Evolutionary conservation across 1,139 yeast species (phyloP).

Genomic region (Taiozyma sp.): DNA sequence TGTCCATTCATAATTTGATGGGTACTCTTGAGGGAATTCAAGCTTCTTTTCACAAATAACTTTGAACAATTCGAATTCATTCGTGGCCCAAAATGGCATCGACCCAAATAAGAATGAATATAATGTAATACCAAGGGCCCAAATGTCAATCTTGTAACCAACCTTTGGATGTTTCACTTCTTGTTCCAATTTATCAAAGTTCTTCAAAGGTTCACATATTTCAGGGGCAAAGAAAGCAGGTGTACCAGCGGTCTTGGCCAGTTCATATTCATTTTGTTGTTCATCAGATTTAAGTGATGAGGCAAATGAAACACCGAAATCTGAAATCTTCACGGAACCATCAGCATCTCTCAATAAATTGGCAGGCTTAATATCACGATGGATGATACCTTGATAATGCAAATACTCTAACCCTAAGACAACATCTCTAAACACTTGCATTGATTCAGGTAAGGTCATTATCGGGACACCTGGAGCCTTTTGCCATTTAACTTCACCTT

Average conservation of each 20-base stretch:
- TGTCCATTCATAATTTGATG: conserved; percentile 20
- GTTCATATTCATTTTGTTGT: conserved; percentile 66
- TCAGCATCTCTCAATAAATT: conserved; percentile 71
- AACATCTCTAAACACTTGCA: conserved; percentile 78
- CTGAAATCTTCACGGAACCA: conserved; percentile 83
- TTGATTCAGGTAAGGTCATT: conserved; percentile 57
- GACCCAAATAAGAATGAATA: conserved; percentile 85
- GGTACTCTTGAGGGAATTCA: conserved; percentile 53
- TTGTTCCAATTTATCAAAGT: conserved; percentile 10
- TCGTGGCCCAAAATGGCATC: conserved; percentile 86
- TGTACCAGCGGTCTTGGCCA: conserved; percentile 87
- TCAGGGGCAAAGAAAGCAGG: conserved; percentile 87
- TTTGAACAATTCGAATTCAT: conserved; percentile 80
- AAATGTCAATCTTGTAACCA: conserved; percentile 35
- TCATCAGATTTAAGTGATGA: conserved; percentile 45
- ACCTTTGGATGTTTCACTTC: conserved; percentile 25
- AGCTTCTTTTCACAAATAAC: conserved; percentile 67
- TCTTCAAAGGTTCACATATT: conserved; percentile 37
- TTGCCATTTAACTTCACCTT: conserved; percentile 93
- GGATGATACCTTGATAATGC: conserved; percentile 91
- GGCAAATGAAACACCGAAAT: conserved; percentile 94
- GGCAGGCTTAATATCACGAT: conserved; percentile 97
- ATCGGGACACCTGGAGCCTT: conserved; percentile 50
- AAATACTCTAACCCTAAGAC: conserved; percentile 86
- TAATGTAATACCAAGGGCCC: conserved; percentile 95